Evolutionary conservation across 148 eudicot species (phyloP), one percentile per base, ranked within the genome.

Genomic region (Nyssa sinensis): DNA sequence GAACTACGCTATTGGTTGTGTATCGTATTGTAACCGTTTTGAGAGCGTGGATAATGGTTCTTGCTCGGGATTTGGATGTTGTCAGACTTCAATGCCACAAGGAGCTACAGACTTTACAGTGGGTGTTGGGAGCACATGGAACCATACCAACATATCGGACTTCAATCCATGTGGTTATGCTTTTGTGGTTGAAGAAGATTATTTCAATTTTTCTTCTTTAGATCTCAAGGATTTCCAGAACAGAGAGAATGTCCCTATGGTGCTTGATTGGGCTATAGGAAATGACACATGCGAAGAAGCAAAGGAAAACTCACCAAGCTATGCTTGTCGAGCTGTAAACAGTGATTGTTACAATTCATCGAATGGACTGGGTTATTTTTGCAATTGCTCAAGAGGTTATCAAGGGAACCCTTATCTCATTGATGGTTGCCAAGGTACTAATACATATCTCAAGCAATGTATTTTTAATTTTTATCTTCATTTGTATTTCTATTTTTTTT

Each of bases 181-280:
- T 32, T 84, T 84, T 37, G 49, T 81, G 10, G 84, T 33, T 2
- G 75, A 73, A 63, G 76, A 78, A 30, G 21, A 17, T 5, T 31
- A 29, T 0, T 81, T 67, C 49, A 70, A 17, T 0, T 84, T 79
- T 60, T 61, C 77, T 14, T 21, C 62, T 0, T 4, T 23, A 7
- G 79, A 68, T 66, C 62, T 84, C 0, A 14, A 8, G 17, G 19
- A 31, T 6, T 62, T 49, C 7, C 12, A 11, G 3, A 3, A 29
- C 5, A 27, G 30, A 19, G 12, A 59, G 12, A 7, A 25, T 28
- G 29, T 28, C 14, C 81, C 87, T 0, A 32, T 82, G 4, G 74
- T 81, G 41, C 75, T 81, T 49, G 87, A 84, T 66, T 84, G 84
- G 84, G 75, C 74, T 2, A 32, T 78, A 1, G 77, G 75, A 61